These are phyloP conservation scores for Aspergillus brasiliensis DNA, from an alignment of 2,329 filamentous ascomycete genomes.

Conservation along the genomic window DNA sequence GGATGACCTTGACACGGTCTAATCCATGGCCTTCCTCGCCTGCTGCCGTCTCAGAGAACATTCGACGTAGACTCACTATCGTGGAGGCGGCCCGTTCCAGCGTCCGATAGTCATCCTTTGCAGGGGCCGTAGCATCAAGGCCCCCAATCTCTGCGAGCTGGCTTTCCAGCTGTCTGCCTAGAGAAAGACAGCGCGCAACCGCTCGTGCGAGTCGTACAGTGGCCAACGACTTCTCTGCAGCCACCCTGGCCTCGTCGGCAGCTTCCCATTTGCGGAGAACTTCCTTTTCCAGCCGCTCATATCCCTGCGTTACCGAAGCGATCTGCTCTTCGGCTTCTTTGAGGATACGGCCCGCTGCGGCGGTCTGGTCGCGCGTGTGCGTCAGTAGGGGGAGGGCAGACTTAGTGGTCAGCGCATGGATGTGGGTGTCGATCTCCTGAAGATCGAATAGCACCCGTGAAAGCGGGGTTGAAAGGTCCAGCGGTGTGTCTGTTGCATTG, in stretches of 20 bases:
- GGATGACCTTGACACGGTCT: constrained; percentile 72
- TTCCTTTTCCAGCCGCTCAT: constrained; percentile 81
- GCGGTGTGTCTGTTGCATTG: constrained; percentile 82
- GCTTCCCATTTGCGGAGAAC: constrained; percentile 82
- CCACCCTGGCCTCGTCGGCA: constrained; percentile 77
- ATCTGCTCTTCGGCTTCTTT: constrained; percentile 79
- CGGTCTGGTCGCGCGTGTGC: constrained; percentile 73
- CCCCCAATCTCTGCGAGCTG: constrained; percentile 51
- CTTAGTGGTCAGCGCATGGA: constrained; percentile 83
- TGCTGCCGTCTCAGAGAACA: constrained; percentile 66
- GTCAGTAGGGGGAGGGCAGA: constrained; percentile 78
- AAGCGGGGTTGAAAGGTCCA: constrained; percentile 91
- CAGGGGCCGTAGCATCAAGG: constrained; percentile 38
- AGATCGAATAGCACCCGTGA: constrained; percentile 94
- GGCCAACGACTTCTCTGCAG: constrained; percentile 76
- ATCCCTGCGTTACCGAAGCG: constrained; percentile 77
- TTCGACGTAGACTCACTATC: constrained; percentile 71
- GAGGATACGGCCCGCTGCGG: constrained; percentile 72
- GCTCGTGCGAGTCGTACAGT: constrained; percentile 75
- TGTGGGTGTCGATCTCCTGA: constrained; percentile 95
- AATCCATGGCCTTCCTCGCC: constrained; percentile 77
- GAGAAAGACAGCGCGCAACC: constrained; percentile 74
- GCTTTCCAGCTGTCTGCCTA: constrained; percentile 85
- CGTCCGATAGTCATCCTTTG: constrained; percentile 72
- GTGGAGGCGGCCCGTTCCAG: constrained; percentile 82